These are phyloP conservation scores for Candida tallmaniae DNA, from an alignment of 805 yeast genomes.

Conservation along the genomic window DNA sequence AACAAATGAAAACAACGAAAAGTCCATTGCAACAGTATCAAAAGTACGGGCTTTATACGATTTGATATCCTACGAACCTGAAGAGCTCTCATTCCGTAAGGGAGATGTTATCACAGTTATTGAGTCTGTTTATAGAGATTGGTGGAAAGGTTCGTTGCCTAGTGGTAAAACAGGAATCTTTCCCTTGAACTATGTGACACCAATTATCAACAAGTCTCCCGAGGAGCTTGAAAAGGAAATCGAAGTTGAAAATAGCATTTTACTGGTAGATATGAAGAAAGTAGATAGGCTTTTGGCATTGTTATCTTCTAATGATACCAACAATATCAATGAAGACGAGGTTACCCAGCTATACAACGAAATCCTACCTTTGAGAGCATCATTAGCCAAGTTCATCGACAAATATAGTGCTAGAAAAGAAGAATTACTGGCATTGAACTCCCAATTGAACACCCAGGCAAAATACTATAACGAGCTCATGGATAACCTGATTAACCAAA, in stretches of 20 bases:
- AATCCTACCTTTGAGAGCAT: conserved; percentile 67
- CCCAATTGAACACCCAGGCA: conserved; percentile 66
- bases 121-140: conserved; percentile 84
- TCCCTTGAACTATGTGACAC: conserved; percentile 88
- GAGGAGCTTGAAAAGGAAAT: conserved; percentile 52
- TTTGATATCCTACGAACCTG: conserved; percentile 70
- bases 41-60: conserved; percentile 86
- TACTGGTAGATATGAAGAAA: conserved; percentile 47
- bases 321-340: conserved; percentile 50
- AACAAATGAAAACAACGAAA: conserved; percentile 12
- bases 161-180: conserved; percentile 81
- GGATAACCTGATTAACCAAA: conserved; percentile 38
- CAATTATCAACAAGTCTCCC: conserved; percentile 61
- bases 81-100: conserved; percentile 78
- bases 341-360: conserved; percentile 70
- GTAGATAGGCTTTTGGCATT: conserved; percentile 68
- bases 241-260: conserved; percentile 48
- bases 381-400: conserved; percentile 70
- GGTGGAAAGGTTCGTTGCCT: conserved; percentile 88
- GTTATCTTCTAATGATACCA: conserved; percentile 29
- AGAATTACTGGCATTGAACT: conserved; percentile 68
- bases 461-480: conserved; percentile 64
- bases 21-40: conserved; percentile 44
- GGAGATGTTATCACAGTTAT: conserved; percentile 87
- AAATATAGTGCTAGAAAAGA: conserved; percentile 73